Evolutionary conservation across 2,329 filamentous ascomycete genomes (phyloP).

Genomic region (Curvularia eragrostidis): DNA sequence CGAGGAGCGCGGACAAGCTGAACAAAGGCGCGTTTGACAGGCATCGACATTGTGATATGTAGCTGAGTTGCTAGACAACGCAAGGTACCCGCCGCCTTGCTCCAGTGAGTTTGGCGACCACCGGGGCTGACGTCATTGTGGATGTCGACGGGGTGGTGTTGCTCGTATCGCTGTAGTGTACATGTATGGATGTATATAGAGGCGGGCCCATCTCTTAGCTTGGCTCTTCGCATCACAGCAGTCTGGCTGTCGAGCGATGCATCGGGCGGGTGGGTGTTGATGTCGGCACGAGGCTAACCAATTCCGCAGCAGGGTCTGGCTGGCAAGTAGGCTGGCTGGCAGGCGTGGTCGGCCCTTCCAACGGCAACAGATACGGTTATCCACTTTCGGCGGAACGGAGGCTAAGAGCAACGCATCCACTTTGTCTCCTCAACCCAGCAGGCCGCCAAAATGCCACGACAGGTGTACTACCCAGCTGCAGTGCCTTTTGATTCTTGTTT

Average conservation of each 20-base stretch:
- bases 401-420: slow-evolving; percentile 25
- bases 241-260: neutral
- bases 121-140: slow-evolving; percentile 9
- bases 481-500: slow-evolving; percentile 15
- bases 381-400: slow-evolving; percentile 30
- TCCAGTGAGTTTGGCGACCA: neutral
- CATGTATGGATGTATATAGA: too few species aligned
- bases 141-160: neutral
- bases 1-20: neutral
- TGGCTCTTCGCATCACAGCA: neutral
- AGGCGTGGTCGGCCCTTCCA: slow-evolving; percentile 14
- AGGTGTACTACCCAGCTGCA: slow-evolving; percentile 3
- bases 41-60: neutral
- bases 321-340: slow-evolving; percentile 14
- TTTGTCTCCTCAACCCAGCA: slow-evolving; percentile 23
- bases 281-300: slow-evolving; percentile 9
- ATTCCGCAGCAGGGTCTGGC: too few species aligned
- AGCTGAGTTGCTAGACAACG: slow-evolving; percentile 1
- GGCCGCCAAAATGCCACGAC: slow-evolving; percentile 26
- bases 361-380: slow-evolving; percentile 4
- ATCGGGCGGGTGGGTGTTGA: neutral
- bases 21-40: neutral
- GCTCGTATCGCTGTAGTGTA: neutral
- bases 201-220: neutral
- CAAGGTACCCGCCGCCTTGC: slow-evolving; percentile 5